Evolutionary conservation across 306 rosid species (phyloP).

Genomic region (Casuarina cunninghamiana): DNA sequence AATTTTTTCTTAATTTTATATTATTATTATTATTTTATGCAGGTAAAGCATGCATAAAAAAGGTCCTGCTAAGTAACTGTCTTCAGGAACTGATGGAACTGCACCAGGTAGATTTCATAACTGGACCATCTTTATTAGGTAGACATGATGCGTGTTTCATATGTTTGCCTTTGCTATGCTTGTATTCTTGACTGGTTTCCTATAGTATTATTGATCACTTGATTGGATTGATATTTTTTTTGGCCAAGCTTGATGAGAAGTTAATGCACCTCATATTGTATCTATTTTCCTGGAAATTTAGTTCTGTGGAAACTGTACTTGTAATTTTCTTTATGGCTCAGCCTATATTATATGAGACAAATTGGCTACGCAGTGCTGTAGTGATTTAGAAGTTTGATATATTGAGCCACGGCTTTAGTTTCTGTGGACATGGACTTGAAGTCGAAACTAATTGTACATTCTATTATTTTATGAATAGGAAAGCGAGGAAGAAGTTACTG

Average conservation of each 20-base stretch:
- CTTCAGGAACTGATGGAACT: conserved; percentile 99
- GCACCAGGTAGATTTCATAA: conserved; percentile 71
- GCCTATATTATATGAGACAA: not conserved
- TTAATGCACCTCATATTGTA: not conserved
- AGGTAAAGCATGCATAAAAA: conserved; percentile 99
- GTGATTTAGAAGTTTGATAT: conserved; percentile 1
- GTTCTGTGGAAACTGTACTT: not conserved
- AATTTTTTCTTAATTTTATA: too few relatives aligned
- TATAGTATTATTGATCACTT: not conserved
- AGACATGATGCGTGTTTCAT: not conserved
- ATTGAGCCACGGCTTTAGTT: conserved; percentile 10
- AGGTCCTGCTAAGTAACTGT: conserved; percentile 93
- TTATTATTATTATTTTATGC: not conserved
- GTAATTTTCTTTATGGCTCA: not conserved
- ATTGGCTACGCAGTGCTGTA: not conserved
- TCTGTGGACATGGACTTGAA: conserved; percentile 4
- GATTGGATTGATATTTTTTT: not conserved
- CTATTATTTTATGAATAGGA: conserved; percentile 51
- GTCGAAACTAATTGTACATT: conserved; percentile 11
- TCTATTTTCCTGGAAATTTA: not conserved
- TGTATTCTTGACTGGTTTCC: not conserved
- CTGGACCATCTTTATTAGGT: conserved; percentile 1
- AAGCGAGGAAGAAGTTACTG: conserved; percentile 97
- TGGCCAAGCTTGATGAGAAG: not conserved
- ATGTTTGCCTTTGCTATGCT: not conserved